A percentile compares a stretch with the other conserved stretches of the same genome.
Conservation (phyloP, 495 filamentous ascomycete species). For the Penicillium diatomitis region DNA sequence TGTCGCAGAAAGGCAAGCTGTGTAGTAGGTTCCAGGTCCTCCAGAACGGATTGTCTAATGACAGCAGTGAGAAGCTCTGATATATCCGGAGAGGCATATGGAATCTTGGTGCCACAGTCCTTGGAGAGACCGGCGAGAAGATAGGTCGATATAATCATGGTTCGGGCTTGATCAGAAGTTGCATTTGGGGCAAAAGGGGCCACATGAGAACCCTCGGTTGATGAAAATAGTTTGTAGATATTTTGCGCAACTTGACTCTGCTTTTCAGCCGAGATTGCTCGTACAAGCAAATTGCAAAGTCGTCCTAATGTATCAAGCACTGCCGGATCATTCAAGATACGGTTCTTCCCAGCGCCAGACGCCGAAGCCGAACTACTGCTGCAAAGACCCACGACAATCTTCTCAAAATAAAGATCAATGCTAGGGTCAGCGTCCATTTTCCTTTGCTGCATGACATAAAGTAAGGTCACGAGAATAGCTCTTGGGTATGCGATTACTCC, state of each 20-base stretch:
- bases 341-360: conserved; percentile 27
- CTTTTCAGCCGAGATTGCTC: conserved; percentile 41
- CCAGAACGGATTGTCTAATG: conserved; percentile 24
- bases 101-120: conserved; percentile 20
- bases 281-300: conserved; percentile 51
- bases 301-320: conserved; percentile 55
- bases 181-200: conserved; percentile 31
- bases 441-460: conserved; percentile 54
- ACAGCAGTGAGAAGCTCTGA: conserved; percentile 33
- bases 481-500: conserved; percentile 44
- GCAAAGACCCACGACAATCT: conserved; percentile 46
- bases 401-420: conserved; percentile 49
- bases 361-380: conserved; percentile 35
- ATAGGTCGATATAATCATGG: conserved; percentile 53
- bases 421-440: conserved; percentile 39
- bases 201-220: conserved; percentile 23
- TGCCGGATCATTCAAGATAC: conserved; percentile 43
- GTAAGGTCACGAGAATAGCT: conserved; percentile 53
- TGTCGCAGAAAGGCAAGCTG: conserved; percentile 49
- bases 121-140: conserved; percentile 49
- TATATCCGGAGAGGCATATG: conserved; percentile 27
- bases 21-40: conserved; percentile 27
- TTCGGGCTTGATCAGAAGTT: conserved; percentile 30
- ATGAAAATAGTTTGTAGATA: conserved; percentile 47
- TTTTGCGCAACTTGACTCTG: conserved; percentile 47